Conservation (phyloP, 768 basidiomycete species). For the Fomitopsis serialis region DNA sequence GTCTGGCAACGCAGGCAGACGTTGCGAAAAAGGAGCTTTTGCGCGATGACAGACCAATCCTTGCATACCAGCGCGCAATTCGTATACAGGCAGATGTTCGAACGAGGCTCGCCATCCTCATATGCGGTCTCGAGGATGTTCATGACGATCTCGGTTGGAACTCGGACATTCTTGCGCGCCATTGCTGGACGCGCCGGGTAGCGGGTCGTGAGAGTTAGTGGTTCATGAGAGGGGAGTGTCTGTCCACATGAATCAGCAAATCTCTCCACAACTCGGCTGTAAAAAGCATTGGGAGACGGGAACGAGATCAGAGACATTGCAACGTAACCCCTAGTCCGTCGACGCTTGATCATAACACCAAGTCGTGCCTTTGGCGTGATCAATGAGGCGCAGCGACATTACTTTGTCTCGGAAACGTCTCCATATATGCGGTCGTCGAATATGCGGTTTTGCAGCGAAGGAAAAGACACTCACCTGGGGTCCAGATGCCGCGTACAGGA, state of each 20-base stretch:
- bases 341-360: too few relatives aligned
- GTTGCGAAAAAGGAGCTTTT: conserved; percentile 57
- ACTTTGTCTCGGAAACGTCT: too few relatives aligned
- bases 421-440: too few relatives aligned
- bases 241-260: not conserved
- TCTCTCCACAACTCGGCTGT: conserved; percentile 1
- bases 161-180: conserved; percentile 7
- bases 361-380: too few relatives aligned
- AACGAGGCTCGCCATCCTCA: conserved; percentile 29
- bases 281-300: not conserved
- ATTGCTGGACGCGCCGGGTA: conserved; percentile 9
- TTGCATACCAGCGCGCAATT: conserved; percentile 60
- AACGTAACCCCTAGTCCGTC: too few relatives aligned
- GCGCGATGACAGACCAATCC: conserved; percentile 59
- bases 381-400: too few relatives aligned
- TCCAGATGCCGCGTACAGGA: not conserved
- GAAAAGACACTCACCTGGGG: not conserved
- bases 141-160: conserved; percentile 63
- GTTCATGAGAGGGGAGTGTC: conserved; percentile 23
- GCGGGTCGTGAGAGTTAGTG: conserved; percentile 32
- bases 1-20: conserved; percentile 49
- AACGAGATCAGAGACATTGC: too few relatives aligned
- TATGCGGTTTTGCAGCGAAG: too few relatives aligned
- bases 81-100: conserved; percentile 38
- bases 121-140: conserved; percentile 57